Evolutionary conservation across 1,139 yeast genomes (phyloP).

Genomic region (Geotrichum histeridarum): DNA sequence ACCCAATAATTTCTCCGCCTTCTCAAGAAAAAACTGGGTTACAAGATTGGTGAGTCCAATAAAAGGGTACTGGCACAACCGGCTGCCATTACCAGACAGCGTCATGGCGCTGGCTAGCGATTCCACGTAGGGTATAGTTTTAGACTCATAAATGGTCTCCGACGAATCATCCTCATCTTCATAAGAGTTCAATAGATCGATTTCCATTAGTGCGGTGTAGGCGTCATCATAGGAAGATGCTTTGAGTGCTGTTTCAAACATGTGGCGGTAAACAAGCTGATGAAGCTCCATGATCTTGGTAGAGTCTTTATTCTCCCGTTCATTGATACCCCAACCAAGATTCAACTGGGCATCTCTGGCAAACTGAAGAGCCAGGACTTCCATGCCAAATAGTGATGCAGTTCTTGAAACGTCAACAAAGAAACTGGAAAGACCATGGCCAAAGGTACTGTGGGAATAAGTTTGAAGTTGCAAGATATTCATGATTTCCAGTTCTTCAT

Average conservation of each 20-base stretch:
- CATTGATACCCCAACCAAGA: constrained; percentile 7
- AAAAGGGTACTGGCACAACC: constrained; percentile 33
- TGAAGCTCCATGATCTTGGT: not conserved
- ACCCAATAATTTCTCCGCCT: constrained; percentile 1
- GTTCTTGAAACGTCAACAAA: constrained; percentile 15
- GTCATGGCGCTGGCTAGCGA: constrained; percentile 26
- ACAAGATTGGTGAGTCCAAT: constrained; percentile 31
- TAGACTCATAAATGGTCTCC: constrained; percentile 4
- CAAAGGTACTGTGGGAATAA: constrained; percentile 16
- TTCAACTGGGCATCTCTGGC: constrained; percentile 19
- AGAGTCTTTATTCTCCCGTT: not conserved
- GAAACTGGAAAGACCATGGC: constrained; percentile 20
- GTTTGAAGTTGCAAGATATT: constrained; percentile 11
- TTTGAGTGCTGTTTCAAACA: constrained; percentile 28
- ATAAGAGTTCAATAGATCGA: constrained; percentile 20
- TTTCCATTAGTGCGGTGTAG: constrained; percentile 32
- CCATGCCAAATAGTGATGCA: constrained; percentile 41
- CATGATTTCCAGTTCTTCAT: constrained; percentile 14
- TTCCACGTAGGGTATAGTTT: constrained; percentile 19
- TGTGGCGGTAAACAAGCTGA: constrained; percentile 18
- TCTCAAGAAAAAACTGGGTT: constrained; percentile 22
- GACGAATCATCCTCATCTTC: constrained; percentile 13
- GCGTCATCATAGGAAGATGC: constrained; percentile 31
- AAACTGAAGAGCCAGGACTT: constrained; percentile 36
- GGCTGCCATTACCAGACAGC: constrained; percentile 23